A percentile compares a stretch with the other conserved stretches of the same genome.
Evolutionary conservation across 2,329 filamentous ascomycete species (phyloP).

Genomic region (Fusarium armeniacum): DNA sequence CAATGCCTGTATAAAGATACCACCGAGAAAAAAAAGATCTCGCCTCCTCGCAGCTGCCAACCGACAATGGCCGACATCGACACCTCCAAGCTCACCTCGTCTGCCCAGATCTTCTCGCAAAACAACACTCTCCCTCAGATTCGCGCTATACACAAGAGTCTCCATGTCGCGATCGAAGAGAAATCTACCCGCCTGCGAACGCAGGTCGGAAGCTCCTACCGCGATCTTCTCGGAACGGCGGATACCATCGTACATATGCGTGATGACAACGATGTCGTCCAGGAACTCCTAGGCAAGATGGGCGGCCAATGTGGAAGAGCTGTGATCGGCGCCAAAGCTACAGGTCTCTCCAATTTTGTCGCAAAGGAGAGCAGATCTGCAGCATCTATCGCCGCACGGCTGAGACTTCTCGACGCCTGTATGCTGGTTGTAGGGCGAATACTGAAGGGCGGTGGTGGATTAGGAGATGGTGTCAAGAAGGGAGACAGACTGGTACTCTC

Average conservation of each 20-base stretch:
- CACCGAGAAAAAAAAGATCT: constrained; percentile 1
- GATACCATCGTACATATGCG: constrained; percentile 96
- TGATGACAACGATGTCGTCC: constrained; percentile 79
- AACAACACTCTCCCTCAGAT: constrained; percentile 73
- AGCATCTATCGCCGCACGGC: constrained; percentile 57
- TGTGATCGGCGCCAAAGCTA: constrained; percentile 75
- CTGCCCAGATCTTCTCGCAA: constrained; percentile 68
- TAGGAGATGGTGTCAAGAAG: constrained; percentile 52
- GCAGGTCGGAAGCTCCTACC: constrained; percentile 79
- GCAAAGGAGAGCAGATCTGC: constrained; percentile 48
- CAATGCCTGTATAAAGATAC: constrained; percentile 31
- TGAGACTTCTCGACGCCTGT: constrained; percentile 67
- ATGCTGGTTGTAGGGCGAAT: constrained; percentile 64
- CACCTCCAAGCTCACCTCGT: constrained; percentile 63
- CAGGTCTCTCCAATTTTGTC: constrained; percentile 66
- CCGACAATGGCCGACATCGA: constrained; percentile 61
- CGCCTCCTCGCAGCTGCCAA: constrained; percentile 19
- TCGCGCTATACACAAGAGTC: constrained; percentile 71
- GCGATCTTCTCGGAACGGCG: constrained; percentile 90
- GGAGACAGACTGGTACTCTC: constrained; percentile 69
- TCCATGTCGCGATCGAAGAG: constrained; percentile 72
- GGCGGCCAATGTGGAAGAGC: constrained; percentile 82
- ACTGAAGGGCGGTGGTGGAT: constrained; percentile 58
- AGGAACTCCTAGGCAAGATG: constrained; percentile 78
- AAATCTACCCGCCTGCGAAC: constrained; percentile 73